Evolutionary conservation across 2,329 filamentous ascomycete species (phyloP), one percentile per base, ranked within the genome.

Genomic region (Botrytis deweyae): DNA sequence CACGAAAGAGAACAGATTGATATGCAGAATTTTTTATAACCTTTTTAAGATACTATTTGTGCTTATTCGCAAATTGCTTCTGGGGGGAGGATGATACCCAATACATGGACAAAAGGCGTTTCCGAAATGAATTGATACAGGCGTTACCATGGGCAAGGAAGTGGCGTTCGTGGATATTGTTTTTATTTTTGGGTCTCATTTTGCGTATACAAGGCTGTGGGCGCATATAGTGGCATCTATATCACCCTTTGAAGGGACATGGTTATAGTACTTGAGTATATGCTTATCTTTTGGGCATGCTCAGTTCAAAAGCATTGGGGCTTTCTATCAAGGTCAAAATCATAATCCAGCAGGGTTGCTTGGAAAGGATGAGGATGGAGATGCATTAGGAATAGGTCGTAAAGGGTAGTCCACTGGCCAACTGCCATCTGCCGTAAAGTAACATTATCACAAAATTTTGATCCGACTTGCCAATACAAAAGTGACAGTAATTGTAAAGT

Each of bases 41-140:
- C 58, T 68, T 59, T 72, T 36, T 55, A 36, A 44, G 29, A 61
- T 72, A 72, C 49, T 49, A 72, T 61, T 67, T 67, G 22, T 68
- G 52, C 61, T 72, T 68, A 72, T 44, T 61, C 59, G 40, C 42
- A 61, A 40, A 25, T 49, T 72, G 44, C 29, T 49, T 68, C 58
- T 68, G 42, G 71, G 49, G 71, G 71, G 40, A 67, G 52, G 49
- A 72, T 69, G 71, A 72, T 72, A 72, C 71, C 71, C 71, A 40
- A 61, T 36, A 62, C 20, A 72, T 68, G 71, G 71, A 72, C 20
- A 72, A 61, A 68, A 68, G 71, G 71, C 71, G 71, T 72, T 72
- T 69, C 46, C 29, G n/a, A 59, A 46, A 49, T 62, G 52, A 29
- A 61, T 49, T 52, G 52, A 68, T 62, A 61, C 40, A 62, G 44